Conservation (phyloP, 768 basidiomycete genomes). For the Mycena rosella region DNA sequence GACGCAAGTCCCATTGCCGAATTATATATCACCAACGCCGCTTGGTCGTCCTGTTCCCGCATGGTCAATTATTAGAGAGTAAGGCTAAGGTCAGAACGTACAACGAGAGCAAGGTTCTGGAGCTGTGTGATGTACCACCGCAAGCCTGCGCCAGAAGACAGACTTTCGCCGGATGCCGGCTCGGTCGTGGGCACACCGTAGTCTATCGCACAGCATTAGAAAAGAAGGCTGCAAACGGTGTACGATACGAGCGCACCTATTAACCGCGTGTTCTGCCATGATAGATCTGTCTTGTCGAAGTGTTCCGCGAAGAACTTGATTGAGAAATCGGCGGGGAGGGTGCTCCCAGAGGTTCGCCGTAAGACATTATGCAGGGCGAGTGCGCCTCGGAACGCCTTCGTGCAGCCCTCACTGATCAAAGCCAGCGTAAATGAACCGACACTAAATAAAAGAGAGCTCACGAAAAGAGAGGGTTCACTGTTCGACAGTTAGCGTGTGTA, state of each 20-base stretch:
- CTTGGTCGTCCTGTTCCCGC: conserved; percentile 34
- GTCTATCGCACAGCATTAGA: conserved; percentile 9
- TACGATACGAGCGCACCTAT: conserved; percentile 11
- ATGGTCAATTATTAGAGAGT: background rate
- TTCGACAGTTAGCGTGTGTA: background rate
- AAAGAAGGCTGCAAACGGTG: too few species aligned
- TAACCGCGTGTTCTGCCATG: conserved; percentile 31
- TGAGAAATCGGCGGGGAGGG: conserved; percentile 24
- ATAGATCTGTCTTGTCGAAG: conserved; percentile 31
- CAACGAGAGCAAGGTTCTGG: conserved; percentile 30
- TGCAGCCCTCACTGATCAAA: conserved; percentile 21
- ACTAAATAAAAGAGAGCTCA: conserved; percentile 7
- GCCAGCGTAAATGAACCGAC: background rate
- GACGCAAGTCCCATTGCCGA: conserved; percentile 30
- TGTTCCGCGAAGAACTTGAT: conserved; percentile 35
- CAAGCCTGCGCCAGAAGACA: conserved; percentile 13
- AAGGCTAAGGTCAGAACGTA: background rate
- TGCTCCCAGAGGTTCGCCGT: background rate
- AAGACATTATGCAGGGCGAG: conserved; percentile 27
- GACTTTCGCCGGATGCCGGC: conserved; percentile 27
- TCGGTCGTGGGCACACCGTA: conserved; percentile 34
- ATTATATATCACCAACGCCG: conserved; percentile 31
- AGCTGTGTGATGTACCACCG: conserved; percentile 32
- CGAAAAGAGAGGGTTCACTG: conserved; percentile 34
- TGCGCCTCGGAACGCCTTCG: conserved; percentile 25